These are phyloP conservation scores for Clarkia xantiana DNA, from an alignment of 345 rosid genomes.

Conservation along the genomic window DNA sequence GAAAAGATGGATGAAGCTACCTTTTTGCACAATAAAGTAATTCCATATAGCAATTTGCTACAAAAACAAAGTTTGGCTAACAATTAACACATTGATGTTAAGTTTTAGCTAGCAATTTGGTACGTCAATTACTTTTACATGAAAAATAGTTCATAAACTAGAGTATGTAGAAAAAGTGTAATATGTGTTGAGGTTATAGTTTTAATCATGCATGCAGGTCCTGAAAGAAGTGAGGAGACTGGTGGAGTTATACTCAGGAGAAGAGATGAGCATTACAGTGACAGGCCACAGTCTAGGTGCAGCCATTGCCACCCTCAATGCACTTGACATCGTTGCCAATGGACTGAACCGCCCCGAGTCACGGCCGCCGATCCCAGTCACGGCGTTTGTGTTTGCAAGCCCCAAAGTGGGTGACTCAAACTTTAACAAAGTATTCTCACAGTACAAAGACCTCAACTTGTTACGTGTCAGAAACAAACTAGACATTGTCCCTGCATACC, in stretches of 20 bases:
- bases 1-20: too few relatives aligned
- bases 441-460: conserved; percentile 32
- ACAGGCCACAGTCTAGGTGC: conserved; percentile 65
- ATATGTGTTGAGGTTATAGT: too few relatives aligned
- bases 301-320: conserved; percentile 42
- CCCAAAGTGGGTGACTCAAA: conserved; percentile 52
- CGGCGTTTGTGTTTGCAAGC: conserved; percentile 45
- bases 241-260: conserved; percentile 36
- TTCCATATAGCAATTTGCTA: too few relatives aligned
- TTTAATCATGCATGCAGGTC: too few relatives aligned
- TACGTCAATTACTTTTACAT: too few relatives aligned
- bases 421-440: conserved; percentile 27
- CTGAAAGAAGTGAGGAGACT: conserved; percentile 35
- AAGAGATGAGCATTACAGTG: conserved; percentile 54
- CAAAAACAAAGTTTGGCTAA: too few relatives aligned
- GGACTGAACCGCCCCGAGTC: conserved; percentile 30
- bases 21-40: too few relatives aligned
- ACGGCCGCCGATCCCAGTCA: conserved; percentile 22
- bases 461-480: conserved; percentile 32
- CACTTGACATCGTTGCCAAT: conserved; percentile 47
- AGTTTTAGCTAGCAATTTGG: too few relatives aligned
- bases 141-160: too few relatives aligned
- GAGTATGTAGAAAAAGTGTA: too few relatives aligned
- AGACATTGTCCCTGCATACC: conserved; percentile 59
- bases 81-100: too few relatives aligned